A percentile compares a stretch with the other conserved stretches of the same genome.
phyloP scores from a whole-genome alignment of 2,329 filamentous ascomycete species.

The Pyrenochaeta sp. region DNA sequence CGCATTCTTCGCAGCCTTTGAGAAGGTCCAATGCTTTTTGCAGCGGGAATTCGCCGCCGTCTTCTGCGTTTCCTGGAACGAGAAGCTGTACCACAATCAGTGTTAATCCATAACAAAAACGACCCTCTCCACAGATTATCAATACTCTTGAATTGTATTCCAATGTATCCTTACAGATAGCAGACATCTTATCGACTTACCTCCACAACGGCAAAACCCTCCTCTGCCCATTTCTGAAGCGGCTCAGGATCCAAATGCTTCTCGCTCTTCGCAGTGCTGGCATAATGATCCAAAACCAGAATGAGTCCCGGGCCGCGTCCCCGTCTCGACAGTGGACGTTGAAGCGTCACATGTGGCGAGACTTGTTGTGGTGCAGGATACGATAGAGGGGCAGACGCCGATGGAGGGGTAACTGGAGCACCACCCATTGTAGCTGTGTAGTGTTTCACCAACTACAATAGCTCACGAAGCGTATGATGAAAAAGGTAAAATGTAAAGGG shows the following conservation, averaged over 20 bases:
- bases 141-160: not conserved
- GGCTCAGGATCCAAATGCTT: conserved; percentile 61
- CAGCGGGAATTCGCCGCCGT: conserved; percentile 43
- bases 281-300: conserved; percentile 51
- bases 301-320: conserved; percentile 59
- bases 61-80: conserved; percentile 39
- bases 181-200: too few relatives aligned
- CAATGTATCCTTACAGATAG: not conserved
- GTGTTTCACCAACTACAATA: too few relatives aligned
- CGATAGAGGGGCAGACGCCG: conserved; percentile 17
- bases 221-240: conserved; percentile 73
- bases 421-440: conserved; percentile 17
- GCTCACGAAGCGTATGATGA: not conserved
- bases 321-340: conserved; percentile 58
- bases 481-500: not conserved
- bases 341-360: conserved; percentile 44
- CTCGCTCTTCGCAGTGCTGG: conserved; percentile 39
- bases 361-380: conserved; percentile 28
- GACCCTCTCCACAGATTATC: too few relatives aligned
- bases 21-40: conserved; percentile 33
- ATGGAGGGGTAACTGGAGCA: conserved; percentile 17
- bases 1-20: conserved; percentile 31
- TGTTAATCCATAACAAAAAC: not conserved
- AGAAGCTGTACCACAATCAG: conserved; percentile 61
- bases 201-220: conserved; percentile 70